Conservation (phyloP, 345 rosid species). For the Cochlearia excelsa region DNA sequence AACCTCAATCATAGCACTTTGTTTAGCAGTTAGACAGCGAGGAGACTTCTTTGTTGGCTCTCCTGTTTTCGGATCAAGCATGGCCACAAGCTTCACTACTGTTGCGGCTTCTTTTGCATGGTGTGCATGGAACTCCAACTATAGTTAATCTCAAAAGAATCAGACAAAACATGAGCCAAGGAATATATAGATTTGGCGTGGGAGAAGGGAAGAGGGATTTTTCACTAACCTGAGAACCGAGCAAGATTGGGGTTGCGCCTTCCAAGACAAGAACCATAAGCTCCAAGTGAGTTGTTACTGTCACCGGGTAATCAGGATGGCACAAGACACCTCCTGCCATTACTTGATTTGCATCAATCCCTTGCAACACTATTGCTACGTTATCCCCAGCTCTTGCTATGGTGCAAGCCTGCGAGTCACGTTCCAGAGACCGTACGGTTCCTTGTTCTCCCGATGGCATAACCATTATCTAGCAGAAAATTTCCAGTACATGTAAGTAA, state of each 20-base stretch:
- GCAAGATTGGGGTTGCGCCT: slow-evolving; percentile 65
- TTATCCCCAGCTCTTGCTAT: slow-evolving; percentile 93
- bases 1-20: slow-evolving; percentile 82
- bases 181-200: background rate
- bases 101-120: slow-evolving; percentile 85
- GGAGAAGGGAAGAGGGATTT: background rate
- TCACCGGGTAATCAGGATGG: slow-evolving; percentile 84
- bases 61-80: slow-evolving; percentile 89
- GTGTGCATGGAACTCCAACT: slow-evolving; percentile 92
- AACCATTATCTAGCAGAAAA: slow-evolving; percentile 56
- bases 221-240: slow-evolving; percentile 70
- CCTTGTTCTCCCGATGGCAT: slow-evolving; percentile 84
- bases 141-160: slow-evolving; percentile 16
- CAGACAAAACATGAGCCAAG: slow-evolving; percentile 1
- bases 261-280: slow-evolving; percentile 72
- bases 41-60: slow-evolving; percentile 74
- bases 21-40: slow-evolving; percentile 72
- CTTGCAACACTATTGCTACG: slow-evolving; percentile 61
- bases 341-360: slow-evolving; percentile 62
- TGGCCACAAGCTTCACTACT: slow-evolving; percentile 54
- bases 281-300: slow-evolving; percentile 68
- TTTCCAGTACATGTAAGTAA: slow-evolving; percentile 13
- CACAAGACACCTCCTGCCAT: slow-evolving; percentile 88
- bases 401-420: slow-evolving; percentile 62
- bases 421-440: slow-evolving; percentile 71